phyloP scores from a whole-genome alignment of 2,329 filamentous ascomycete species.

The Thermomyces lanuginosus region DNA sequence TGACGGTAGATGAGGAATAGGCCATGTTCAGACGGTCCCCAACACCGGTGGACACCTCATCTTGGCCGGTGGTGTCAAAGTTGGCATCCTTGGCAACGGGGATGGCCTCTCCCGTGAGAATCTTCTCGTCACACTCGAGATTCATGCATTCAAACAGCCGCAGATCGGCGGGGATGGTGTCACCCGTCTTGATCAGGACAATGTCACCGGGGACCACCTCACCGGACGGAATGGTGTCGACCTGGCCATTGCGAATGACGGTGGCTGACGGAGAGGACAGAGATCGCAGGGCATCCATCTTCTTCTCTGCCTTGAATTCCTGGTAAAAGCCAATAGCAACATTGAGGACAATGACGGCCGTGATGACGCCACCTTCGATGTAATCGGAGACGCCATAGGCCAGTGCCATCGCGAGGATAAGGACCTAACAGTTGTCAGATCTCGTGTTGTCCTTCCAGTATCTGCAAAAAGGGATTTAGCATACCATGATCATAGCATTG shows the following conservation, averaged over 20 bases:
- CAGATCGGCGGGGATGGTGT: constrained; percentile 44
- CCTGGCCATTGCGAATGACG: constrained; percentile 40
- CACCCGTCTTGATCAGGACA: constrained; percentile 36
- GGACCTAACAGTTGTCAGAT: constrained; percentile 36
- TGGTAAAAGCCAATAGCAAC: constrained; percentile 43
- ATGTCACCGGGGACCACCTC: constrained; percentile 46
- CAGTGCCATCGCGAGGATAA: constrained; percentile 56
- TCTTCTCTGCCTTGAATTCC: constrained; percentile 44
- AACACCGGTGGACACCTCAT: constrained; percentile 26
- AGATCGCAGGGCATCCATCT: constrained; percentile 40
- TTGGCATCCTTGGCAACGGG: constrained; percentile 39
- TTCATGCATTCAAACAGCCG: constrained; percentile 47
- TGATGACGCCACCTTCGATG: constrained; percentile 43
- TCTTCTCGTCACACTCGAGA: constrained; percentile 53
- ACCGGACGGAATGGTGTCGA: constrained; percentile 35
- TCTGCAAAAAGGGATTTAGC: constrained; percentile 2
- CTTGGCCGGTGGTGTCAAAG: constrained; percentile 9
- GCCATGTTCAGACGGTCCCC: constrained; percentile 46
- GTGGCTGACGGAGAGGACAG: constrained; percentile 41
- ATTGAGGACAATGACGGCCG: constrained; percentile 42
- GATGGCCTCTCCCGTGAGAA: constrained; percentile 45
- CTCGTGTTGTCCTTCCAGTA: neutral
- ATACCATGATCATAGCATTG: constrained; percentile 40
- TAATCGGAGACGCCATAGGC: constrained; percentile 40
- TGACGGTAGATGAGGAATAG: constrained; percentile 44